Evolutionary conservation across 2,329 filamentous ascomycete genomes (phyloP), one percentile per base, ranked within the genome.

Genomic region (Pestalotiopsis sp.): DNA sequence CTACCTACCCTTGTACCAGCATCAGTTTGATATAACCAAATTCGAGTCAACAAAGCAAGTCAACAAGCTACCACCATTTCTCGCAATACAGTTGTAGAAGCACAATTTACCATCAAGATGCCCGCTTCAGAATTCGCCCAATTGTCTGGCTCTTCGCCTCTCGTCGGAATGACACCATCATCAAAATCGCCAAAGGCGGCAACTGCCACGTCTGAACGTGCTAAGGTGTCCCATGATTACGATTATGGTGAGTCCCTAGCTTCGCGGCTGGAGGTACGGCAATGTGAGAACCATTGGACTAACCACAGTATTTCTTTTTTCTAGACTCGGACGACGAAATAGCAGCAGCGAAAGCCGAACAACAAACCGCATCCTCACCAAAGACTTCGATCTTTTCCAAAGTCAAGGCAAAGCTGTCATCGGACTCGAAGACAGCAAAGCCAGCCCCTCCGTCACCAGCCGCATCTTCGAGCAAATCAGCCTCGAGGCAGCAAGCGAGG

Each of bases 261-360:
- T 52, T 52, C 17, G 20, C 7, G 0, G 2, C 14, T 52, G 7
- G 17, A n/a, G 17, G 45, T 20, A n/a, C 9, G 20, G n/a, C 20
- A 20, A 31, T 14, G 25, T 6, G n/a, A 59, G 57, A 27, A 27
- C 25, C n/a, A 3, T n/a, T 52, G 17, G 14, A n/a, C 57, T 59
- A 59, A 59, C n/a, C 14, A 36, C 31, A 9, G 12, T 27, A 59
- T 11, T 23, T 27, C 11, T 59, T 59, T 39, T 4, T 20, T n/a
- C 3, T 39, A 64, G 61, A 64, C 20, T 64, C 61, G 38, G 61
- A 64, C 61, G 61, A 64, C 38, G 61, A 64, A 31, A 64, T 64
- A 64, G 61, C 61, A 36, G 61, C 39, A 17, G 39, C 20, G 20
- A 64, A 64, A 39, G 39, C 61, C 20, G 38, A 64, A 20, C 27